Percentiles rank a stretch among this genome's conserved stretches.
These are phyloP conservation scores for Microglena sp. DNA, from an alignment of 139 green algal species.

Conservation along the genomic window DNA sequence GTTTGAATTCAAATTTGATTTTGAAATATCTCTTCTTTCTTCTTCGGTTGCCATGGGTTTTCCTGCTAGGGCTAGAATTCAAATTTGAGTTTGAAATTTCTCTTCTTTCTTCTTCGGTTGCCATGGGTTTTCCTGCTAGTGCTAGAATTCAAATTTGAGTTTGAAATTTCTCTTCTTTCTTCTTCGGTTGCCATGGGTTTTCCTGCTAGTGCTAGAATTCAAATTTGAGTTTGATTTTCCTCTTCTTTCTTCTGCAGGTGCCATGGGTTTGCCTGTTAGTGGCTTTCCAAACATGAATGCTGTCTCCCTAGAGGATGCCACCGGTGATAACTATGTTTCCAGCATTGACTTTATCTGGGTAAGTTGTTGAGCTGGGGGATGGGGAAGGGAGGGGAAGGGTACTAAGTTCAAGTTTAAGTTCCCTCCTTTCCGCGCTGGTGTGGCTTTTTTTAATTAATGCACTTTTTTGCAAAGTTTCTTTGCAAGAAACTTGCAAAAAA, in stretches of 20 bases:
- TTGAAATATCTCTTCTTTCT: too few relatives aligned
- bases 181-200: too few relatives aligned
- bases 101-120: too few relatives aligned
- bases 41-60: too few relatives aligned
- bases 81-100: too few relatives aligned
- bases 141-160: not conserved
- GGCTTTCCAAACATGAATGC: conserved; percentile 76
- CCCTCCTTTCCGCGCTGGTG: not conserved
- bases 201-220: not conserved
- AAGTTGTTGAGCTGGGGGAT: not conserved
- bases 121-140: too few relatives aligned
- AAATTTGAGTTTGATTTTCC: not conserved
- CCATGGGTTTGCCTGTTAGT: conserved; percentile 59
- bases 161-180: not conserved
- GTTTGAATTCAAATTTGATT: too few relatives aligned
- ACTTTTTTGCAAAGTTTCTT: not conserved
- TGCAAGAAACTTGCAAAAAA: not conserved
- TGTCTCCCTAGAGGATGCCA: conserved; percentile 45
- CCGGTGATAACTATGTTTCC: conserved; percentile 40
- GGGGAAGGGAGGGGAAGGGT: not conserved
- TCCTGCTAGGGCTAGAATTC: too few relatives aligned
- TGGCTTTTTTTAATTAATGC: not conserved
- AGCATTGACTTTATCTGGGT: conserved; percentile 51
- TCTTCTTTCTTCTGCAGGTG: conserved; percentile 32
- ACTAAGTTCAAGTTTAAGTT: not conserved